Percentiles rank a stretch among this genome's conserved stretches.
Conservation (phyloP, 352 stramenopile genomes). For the Phytopythium oedochilum region DNA sequence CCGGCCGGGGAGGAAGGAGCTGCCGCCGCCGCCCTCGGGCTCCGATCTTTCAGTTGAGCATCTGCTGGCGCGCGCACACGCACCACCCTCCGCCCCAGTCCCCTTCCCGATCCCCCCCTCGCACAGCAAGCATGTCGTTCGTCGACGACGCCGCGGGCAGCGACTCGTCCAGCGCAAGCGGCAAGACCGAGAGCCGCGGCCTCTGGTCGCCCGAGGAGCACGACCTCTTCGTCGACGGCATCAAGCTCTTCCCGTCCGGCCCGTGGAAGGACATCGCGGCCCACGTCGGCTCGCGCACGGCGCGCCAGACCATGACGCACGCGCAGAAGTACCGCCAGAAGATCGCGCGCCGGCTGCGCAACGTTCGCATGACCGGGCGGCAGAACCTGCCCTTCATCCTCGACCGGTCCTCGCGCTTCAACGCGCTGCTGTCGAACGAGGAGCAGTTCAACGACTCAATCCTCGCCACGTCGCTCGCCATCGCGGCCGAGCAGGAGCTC, state of each 20-base stretch:
- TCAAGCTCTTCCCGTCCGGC: constrained; percentile 70
- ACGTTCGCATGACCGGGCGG: constrained; percentile 63
- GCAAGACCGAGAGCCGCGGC: constrained; percentile 49
- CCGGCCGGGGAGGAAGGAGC: background rate
- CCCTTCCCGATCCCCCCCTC: background rate
- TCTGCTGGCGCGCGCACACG: constrained; percentile 34
- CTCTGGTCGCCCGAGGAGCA: constrained; percentile 77
- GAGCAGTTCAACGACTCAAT: constrained; percentile 83
- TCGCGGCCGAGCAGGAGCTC: constrained; percentile 63
- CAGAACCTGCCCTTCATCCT: constrained; percentile 63
- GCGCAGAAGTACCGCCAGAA: constrained; percentile 86
- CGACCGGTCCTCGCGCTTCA: constrained; percentile 67
- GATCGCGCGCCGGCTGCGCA: constrained; percentile 64
- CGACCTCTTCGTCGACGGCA: constrained; percentile 65
- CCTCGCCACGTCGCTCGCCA: constrained; percentile 66
- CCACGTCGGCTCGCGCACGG: constrained; percentile 66
- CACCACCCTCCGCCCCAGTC: background rate
- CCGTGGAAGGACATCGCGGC: constrained; percentile 78
- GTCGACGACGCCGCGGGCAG: constrained; percentile 21
- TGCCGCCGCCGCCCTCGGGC: constrained; percentile 8
- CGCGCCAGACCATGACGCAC: constrained; percentile 78
- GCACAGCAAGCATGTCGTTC: constrained; percentile 24
- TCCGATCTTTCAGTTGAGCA: constrained; percentile 48
- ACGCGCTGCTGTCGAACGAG: constrained; percentile 61
- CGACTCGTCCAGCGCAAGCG: constrained; percentile 16